Base-by-base conservation (phyloP, 768 basidiomycete genomes). In the Paxillus ammoniavirescens region DNA sequence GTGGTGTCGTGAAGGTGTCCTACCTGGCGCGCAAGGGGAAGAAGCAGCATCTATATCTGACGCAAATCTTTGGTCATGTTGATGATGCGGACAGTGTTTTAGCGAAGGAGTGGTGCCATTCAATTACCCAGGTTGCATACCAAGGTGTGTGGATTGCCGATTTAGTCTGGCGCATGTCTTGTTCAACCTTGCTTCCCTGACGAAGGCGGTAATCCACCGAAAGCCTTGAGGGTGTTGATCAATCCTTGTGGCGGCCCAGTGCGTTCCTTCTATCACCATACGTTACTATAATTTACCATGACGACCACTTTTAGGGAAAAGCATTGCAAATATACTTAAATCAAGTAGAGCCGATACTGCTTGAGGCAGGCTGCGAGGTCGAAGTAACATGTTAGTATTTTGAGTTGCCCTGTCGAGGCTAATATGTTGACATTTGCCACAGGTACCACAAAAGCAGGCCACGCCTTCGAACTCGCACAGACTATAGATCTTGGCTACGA, bases 201-300 rank as follows among this genome's bases (percentile, higher is more conserved):
- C 38, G 21, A 50, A 77, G 88, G 81, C 40, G 67, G 81, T n/a
- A 78, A 79, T 59, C 82, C 77, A 18, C 66, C 74, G 47, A 77
- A 85, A 43, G 72, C 74, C 17, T 64, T 95, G 30, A 82, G 83
- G 56, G 78, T 93, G 8, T 64, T 95, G 41, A 76, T 95, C 37
- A 95, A 94, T 66, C 93, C 93, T 8, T 71, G 78, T 51, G 84
- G 92, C 47, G 93, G 93, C n/a, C 77, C 75, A 18, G 91, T 91
- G 64, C 30, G 85, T 74, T 1, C 36, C 18, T 18, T 38, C 17
- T 4, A n/a, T 45, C 13, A 42, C n/a, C 41, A 33, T 30, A 17
- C 6, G 15, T 45, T 10, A 42, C 15, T 38, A 33, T 30, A 17
- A n/a, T 36, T 35, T n/a, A 6, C 49, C 51, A 18, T 52, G 35